Evolutionary conservation across 2,329 filamentous ascomycete species (phyloP).

Genomic region (Venturia aucupariae): DNA sequence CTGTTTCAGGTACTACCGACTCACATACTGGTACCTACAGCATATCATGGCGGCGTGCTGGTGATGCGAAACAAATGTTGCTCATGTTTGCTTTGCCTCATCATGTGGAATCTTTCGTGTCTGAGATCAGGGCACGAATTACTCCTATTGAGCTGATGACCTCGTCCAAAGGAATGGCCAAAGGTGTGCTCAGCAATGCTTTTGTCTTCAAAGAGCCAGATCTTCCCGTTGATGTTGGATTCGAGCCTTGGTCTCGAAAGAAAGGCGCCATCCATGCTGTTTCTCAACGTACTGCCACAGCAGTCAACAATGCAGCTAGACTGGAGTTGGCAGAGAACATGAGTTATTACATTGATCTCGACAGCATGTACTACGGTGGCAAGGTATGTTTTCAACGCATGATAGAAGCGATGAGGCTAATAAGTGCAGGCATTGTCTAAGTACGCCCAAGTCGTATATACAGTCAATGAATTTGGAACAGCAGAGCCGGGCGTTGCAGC

Average conservation of each 20-base stretch:
- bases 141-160: slow-evolving; percentile 49
- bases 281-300: slow-evolving; percentile 42
- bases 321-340: slow-evolving; percentile 72
- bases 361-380: slow-evolving; percentile 89
- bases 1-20: slow-evolving; percentile 51
- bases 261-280: slow-evolving; percentile 31
- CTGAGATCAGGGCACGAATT: slow-evolving; percentile 19
- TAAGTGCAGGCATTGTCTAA: slow-evolving; percentile 22
- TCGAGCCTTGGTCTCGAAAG: slow-evolving; percentile 64
- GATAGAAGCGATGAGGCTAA: background rate
- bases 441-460: slow-evolving; percentile 36
- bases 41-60: slow-evolving; percentile 62
- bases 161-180: slow-evolving; percentile 75
- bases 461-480: slow-evolving; percentile 44
- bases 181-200: slow-evolving; percentile 49
- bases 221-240: slow-evolving; percentile 64
- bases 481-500: slow-evolving; percentile 42
- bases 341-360: slow-evolving; percentile 56
- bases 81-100: slow-evolving; percentile 90
- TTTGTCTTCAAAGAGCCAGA: slow-evolving; percentile 61
- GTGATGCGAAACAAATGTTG: slow-evolving; percentile 50
- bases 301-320: slow-evolving; percentile 54
- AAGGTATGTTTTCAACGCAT: slow-evolving; percentile 32
- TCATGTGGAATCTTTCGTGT: slow-evolving; percentile 67
- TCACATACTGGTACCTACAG: slow-evolving; percentile 55